Evolutionary conservation across 371 early-diverging fungal species (phyloP).

Genomic region (Rhizomucor pusillus): DNA sequence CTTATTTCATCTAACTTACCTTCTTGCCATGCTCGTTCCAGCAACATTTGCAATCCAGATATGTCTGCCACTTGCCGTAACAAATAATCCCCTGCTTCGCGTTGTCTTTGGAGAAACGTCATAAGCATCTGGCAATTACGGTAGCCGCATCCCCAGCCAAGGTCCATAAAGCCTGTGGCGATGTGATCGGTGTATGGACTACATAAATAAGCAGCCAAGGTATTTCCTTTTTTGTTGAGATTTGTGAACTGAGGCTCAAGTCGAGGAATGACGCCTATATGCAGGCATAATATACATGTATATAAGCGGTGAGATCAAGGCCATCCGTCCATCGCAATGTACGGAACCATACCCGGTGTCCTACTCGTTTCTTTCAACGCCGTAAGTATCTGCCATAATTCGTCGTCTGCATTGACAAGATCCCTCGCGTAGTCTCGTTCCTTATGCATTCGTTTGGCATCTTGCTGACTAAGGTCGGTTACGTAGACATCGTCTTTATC

Average conservation of each 20-base stretch:
- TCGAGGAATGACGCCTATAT: constrained; percentile 41
- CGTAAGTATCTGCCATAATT: constrained; percentile 27
- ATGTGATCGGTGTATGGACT: constrained; percentile 46
- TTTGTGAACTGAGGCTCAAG: constrained; percentile 36
- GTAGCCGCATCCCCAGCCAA: constrained; percentile 82
- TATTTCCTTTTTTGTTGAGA: constrained; percentile 23
- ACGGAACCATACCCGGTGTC: constrained; percentile 31
- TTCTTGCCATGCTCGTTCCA: constrained; percentile 71
- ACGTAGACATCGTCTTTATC: too few species aligned
- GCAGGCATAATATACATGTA: not conserved
- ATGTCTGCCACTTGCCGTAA: constrained; percentile 48
- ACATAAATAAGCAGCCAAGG: constrained; percentile 37
- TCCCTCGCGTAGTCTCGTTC: constrained; percentile 15
- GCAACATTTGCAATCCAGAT: constrained; percentile 50
- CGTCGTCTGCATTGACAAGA: constrained; percentile 22
- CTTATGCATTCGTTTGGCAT: constrained; percentile 29
- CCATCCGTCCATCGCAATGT: not conserved
- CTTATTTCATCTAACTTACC: constrained; percentile 29
- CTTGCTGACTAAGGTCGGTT: too few species aligned
- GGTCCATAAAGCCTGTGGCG: constrained; percentile 47
- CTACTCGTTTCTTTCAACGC: constrained; percentile 27
- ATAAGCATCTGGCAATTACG: constrained; percentile 73
- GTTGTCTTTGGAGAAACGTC: constrained; percentile 46
- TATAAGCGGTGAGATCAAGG: not conserved
- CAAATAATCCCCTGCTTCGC: constrained; percentile 24